A percentile compares a stretch with the other conserved stretches of the same genome.
These are phyloP conservation scores for Chenopodium berlandieri DNA, from an alignment of 148 eudicot genomes.

Conservation along the genomic window DNA sequence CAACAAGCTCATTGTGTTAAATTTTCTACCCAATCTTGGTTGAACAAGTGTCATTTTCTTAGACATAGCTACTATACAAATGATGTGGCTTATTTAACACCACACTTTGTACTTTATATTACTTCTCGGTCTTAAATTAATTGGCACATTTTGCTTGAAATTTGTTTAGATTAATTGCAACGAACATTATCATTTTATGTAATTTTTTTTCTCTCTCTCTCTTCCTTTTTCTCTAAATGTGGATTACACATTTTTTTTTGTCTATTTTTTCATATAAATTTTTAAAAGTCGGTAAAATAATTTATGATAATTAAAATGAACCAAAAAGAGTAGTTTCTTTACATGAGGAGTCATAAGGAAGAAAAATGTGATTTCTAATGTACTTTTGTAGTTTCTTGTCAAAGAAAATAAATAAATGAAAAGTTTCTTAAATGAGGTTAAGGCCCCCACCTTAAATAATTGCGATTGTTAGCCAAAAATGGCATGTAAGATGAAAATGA, in stretches of 20 bases:
- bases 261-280: no score
- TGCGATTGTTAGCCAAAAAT: neutral
- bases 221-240: no score
- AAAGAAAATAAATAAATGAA: neutral
- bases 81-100: slow-evolving; percentile 20
- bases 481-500: neutral
- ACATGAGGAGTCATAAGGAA: neutral
- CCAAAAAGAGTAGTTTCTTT: neutral
- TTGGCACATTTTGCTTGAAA: no score
- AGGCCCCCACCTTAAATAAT: slow-evolving; percentile 5
- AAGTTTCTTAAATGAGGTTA: neutral
- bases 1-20: slow-evolving; percentile 1
- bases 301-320: no score
- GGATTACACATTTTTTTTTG: no score
- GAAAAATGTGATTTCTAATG: slow-evolving; percentile 10
- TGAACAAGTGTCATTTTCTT: neutral
- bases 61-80: neutral
- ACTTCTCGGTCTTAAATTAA: no score
- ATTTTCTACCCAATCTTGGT: neutral
- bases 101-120: neutral
- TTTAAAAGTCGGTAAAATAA: no score
- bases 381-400: neutral
- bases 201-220: no score
- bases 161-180: no score
- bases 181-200: no score